Evolutionary conservation across 345 rosid species (phyloP), one percentile per base, ranked within the genome.

Genomic region (Populus euphratica): DNA sequence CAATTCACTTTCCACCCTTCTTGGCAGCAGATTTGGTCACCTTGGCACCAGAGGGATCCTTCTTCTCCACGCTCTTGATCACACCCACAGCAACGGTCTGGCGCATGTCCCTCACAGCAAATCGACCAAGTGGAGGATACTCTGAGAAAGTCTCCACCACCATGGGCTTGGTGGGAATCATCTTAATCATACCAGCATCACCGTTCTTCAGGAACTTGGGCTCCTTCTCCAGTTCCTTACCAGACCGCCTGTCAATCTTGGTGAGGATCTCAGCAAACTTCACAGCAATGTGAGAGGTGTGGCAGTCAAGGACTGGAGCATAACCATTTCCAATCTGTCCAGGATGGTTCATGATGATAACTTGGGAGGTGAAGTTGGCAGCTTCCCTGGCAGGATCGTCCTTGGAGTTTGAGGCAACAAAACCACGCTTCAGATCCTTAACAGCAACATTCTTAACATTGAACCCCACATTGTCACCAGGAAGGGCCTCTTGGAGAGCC

Each of bases 11-110:
- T 70, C 83, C 87, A 54, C 89, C 90, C 90, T 93, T 93, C 93
- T 93, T 93, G 38, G 77, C 92, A 21, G 97, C 96, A 41, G 97
- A 88, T 73, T 92, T 92, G 67, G 94, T 92, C 10, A 92, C 97
- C 92, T 92, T 92, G 20, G 97, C 97, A 10, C 91, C 93, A 6
- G 78, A 12, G 0, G 94, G 94, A 63, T 92, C 97, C 88, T 92
- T 92, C 89, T 92, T 92, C 83, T 92, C 97, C 9, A 92, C 97
- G 0, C 36, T 89, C 90, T 92, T 92, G 82, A 90, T 92, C 20
- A 90, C 94, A n/a, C 94, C 97, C 0, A 92, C 95, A 17, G 95
- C 97, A 0, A 92, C 97, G 0, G 94, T 93, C 87, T 93, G 97
- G 11, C 97, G 89, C 97, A 93, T 93, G 84, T 93, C 97, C 81